Evolutionary conservation across 208 protist species (phyloP).

Genomic region (Trypanosoma cruzi): DNA sequence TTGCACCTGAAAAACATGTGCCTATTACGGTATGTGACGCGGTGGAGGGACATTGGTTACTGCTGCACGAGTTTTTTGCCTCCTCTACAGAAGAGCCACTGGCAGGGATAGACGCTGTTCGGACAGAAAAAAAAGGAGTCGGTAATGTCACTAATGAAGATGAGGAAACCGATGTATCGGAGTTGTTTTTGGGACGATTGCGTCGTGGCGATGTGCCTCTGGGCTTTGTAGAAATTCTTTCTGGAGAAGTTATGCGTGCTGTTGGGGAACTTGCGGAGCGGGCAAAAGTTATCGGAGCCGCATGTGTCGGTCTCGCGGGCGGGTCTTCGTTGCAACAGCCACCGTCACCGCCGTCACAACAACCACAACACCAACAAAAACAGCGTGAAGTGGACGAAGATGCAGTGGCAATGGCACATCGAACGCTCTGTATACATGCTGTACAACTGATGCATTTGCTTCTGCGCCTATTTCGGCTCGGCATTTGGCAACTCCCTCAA

Average conservation of each 20-base stretch:
- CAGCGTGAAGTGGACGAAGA: constrained; percentile 23
- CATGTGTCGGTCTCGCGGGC: background rate
- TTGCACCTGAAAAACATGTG: constrained; percentile 25
- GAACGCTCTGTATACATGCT: constrained; percentile 40
- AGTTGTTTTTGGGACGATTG: constrained; percentile 1
- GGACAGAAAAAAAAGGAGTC: background rate
- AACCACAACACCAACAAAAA: constrained; percentile 6
- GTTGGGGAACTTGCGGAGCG: constrained; percentile 21
- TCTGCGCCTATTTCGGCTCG: constrained; percentile 47
- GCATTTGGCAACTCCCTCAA: constrained; percentile 54
- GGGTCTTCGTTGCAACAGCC: background rate
- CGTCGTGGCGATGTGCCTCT: constrained; percentile 24
- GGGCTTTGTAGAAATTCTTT: constrained; percentile 13
- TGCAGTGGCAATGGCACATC: constrained; percentile 14
- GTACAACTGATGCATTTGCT: constrained; percentile 69
- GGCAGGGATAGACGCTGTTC: background rate
- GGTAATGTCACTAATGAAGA: background rate
- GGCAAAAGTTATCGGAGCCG: background rate
- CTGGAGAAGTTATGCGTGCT: constrained; percentile 18
- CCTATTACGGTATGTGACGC: constrained; percentile 42
- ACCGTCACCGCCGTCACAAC: background rate
- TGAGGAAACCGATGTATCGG: background rate
- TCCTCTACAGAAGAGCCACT: background rate
- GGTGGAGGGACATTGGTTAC: constrained; percentile 62
- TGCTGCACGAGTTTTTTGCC: constrained; percentile 33